Evolutionary conservation across 1,139 yeast genomes (phyloP).

Genomic region (Wickerhamiella pararugosa): DNA sequence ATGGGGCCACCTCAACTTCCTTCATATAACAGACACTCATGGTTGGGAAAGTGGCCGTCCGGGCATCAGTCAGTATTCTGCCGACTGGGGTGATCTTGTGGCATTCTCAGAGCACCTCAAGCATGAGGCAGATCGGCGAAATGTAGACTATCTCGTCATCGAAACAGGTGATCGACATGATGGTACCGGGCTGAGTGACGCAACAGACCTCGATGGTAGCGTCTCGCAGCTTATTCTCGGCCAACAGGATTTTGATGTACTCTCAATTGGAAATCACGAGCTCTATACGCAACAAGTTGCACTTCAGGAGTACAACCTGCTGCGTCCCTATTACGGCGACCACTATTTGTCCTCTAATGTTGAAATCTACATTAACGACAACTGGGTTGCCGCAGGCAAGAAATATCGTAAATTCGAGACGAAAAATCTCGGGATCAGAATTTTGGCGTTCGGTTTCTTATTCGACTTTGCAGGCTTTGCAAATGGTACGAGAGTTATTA

Average conservation of each 20-base stretch:
- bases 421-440: constrained; percentile 33
- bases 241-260: constrained; percentile 52
- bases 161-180: constrained; percentile 93
- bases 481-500: constrained; percentile 44
- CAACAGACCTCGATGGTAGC: constrained; percentile 55
- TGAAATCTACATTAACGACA: constrained; percentile 36
- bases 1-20: constrained; percentile 60
- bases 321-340: constrained; percentile 46
- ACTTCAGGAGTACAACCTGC: constrained; percentile 37
- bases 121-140: constrained; percentile 28
- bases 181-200: constrained; percentile 80
- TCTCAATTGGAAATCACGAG: constrained; percentile 86
- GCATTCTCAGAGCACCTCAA: constrained; percentile 46
- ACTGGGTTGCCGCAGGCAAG: constrained; percentile 50
- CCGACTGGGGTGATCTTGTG: constrained; percentile 84
- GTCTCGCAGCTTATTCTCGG: constrained; percentile 48
- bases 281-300: constrained; percentile 57
- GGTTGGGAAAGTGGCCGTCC: constrained; percentile 78
- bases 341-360: constrained; percentile 68
- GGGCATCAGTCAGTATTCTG: constrained; percentile 55
- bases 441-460: constrained; percentile 62
- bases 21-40: constrained; percentile 91
- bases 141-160: constrained; percentile 51
- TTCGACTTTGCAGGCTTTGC: constrained; percentile 58
- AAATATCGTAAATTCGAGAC: constrained; percentile 51